Conservation (phyloP, 768 basidiomycete species). For the Rhodotorula sphaerocarpa region DNA sequence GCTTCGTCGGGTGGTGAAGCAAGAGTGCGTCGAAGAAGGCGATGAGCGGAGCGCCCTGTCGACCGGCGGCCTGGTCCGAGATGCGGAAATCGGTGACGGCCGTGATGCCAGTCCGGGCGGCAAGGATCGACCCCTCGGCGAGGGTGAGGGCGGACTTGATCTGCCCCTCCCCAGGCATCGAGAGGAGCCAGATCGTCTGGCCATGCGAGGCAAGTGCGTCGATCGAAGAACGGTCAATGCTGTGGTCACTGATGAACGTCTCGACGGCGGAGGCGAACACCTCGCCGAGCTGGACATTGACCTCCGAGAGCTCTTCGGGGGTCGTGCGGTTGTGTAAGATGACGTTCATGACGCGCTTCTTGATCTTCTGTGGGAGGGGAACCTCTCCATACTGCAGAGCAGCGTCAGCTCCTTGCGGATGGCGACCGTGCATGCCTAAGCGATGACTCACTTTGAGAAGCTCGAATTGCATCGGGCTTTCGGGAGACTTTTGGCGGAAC, state of each 20-base stretch:
- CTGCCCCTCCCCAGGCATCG: slow-evolving; percentile 35
- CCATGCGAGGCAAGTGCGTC: slow-evolving; percentile 35
- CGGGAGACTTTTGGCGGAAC: slow-evolving; percentile 30
- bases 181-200: slow-evolving; percentile 38
- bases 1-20: slow-evolving; percentile 35
- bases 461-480: slow-evolving; percentile 32
- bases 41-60: slow-evolving; percentile 34
- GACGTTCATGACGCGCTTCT: slow-evolving; percentile 34
- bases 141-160: slow-evolving; percentile 35
- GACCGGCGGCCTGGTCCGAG: slow-evolving; percentile 30
- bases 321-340: slow-evolving; percentile 33
- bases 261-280: slow-evolving; percentile 32
- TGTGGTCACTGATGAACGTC: slow-evolving; percentile 13
- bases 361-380: slow-evolving; percentile 27
- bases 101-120: slow-evolving; percentile 30
- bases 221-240: slow-evolving; percentile 15
- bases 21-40: slow-evolving; percentile 38
- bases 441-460: slow-evolving; percentile 14
- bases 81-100: slow-evolving; percentile 36
- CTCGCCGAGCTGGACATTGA: slow-evolving; percentile 35
- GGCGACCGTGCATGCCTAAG: not conserved
- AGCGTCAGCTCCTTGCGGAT: not conserved
- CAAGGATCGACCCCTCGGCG: slow-evolving; percentile 35
- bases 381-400: slow-evolving; percentile 33
- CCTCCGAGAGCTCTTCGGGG: slow-evolving; percentile 35